Conservation (phyloP, 1,284 basidiomycete species). For the Ceraceosorus guamensis region DNA sequence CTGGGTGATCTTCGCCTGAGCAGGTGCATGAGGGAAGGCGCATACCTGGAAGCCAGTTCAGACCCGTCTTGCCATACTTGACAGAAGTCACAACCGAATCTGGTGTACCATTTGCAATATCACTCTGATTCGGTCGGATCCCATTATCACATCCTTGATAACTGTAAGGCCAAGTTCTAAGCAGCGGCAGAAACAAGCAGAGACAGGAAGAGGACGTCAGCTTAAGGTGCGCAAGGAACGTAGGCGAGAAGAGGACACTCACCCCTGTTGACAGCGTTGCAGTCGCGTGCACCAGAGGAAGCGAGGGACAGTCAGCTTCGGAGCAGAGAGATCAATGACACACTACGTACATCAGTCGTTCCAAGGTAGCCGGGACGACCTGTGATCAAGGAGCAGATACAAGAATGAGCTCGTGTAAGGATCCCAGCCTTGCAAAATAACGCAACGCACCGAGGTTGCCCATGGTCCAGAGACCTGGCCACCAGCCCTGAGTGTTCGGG, state of each 20-base stretch:
- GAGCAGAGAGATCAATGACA: too few species aligned
- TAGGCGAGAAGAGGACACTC: background rate
- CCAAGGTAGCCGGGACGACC: conserved; percentile 42
- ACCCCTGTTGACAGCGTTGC: too few species aligned
- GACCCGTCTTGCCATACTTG: conserved; percentile 4
- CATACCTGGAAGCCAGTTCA: conserved; percentile 37
- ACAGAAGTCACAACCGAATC: conserved; percentile 3
- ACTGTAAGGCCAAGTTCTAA: conserved; percentile 48
- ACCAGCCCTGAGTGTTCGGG: conserved; percentile 50
- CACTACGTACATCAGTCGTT: conserved; percentile 24
- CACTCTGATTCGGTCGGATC: conserved; percentile 39
- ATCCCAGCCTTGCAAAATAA: too few species aligned
- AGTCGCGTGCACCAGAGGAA: too few species aligned
- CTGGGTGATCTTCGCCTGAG: conserved; percentile 24
- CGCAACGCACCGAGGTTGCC: conserved; percentile 28
- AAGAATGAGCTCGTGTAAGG: background rate
- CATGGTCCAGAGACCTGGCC: conserved; percentile 51
- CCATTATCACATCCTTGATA: conserved; percentile 48
- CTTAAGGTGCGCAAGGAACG: background rate
- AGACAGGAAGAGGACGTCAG: background rate
- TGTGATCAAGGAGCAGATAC: background rate
- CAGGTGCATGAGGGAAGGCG: conserved; percentile 41
- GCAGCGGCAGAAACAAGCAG: too few species aligned
- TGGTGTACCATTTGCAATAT: conserved; percentile 28
- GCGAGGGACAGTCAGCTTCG: too few species aligned